Evolutionary conservation across 805 yeast genomes (phyloP).

Genomic region (Ogataea parapolymorpha): DNA sequence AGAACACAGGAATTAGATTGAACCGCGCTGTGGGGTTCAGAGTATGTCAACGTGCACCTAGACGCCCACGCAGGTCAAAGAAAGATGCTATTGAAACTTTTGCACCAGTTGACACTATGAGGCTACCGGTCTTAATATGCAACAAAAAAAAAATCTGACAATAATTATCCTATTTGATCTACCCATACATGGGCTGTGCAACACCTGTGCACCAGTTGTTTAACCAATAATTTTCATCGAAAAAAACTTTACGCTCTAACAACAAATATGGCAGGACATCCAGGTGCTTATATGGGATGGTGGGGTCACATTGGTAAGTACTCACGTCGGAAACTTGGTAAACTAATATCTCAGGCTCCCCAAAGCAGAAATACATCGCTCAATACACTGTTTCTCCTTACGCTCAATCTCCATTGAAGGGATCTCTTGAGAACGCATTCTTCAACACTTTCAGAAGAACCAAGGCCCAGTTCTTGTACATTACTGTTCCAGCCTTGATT

Average conservation of each 20-base stretch:
- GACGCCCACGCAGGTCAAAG: not conserved
- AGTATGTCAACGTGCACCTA: not conserved
- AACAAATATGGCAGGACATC: constrained; percentile 59
- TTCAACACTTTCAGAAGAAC: constrained; percentile 95
- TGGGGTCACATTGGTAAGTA: constrained; percentile 83
- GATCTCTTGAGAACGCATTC: constrained; percentile 77
- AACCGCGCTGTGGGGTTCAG: not conserved
- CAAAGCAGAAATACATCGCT: constrained; percentile 81
- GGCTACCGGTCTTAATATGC: not conserved
- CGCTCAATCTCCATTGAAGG: constrained; percentile 90
- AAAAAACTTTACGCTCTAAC: constrained; percentile 10
- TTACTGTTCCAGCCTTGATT: constrained; percentile 71
- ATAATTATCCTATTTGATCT: not conserved
- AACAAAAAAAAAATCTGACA: not conserved
- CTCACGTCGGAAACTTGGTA: not conserved
- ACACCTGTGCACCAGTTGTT: constrained; percentile 5
- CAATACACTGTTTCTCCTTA: constrained; percentile 89
- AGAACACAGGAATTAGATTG: not conserved
- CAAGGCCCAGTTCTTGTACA: constrained; percentile 75
- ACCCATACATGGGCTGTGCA: not conserved
- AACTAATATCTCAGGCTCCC: constrained; percentile 42
- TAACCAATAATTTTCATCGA: constrained; percentile 8
- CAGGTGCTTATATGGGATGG: constrained; percentile 92
- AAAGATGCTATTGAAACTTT: not conserved
- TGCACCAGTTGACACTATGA: not conserved